Conservation (phyloP, 306 rosid genomes). For the Fragaria nilgerrensis region DNA sequence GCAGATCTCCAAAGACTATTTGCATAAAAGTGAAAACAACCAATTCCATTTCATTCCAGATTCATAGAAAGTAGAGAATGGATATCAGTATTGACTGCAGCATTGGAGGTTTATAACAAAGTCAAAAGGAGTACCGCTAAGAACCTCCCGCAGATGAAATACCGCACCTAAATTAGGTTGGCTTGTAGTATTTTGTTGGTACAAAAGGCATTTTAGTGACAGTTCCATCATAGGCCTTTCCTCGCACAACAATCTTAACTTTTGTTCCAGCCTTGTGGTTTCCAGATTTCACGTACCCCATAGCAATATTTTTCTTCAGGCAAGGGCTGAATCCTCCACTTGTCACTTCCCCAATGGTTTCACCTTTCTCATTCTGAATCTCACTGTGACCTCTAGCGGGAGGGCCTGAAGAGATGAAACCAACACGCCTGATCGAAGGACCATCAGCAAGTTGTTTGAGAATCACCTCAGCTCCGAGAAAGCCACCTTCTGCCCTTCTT, state of each 20-base stretch:
- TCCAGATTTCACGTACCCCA: constrained; percentile 98
- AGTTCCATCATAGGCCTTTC: constrained; percentile 83
- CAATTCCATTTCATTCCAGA: constrained; percentile 21
- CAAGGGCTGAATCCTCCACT: constrained; percentile 99
- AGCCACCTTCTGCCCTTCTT: constrained; percentile 97
- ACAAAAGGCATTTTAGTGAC: constrained; percentile 97
- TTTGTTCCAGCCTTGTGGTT: constrained; percentile 93
- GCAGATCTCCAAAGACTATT: neutral
- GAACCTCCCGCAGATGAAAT: constrained; percentile 23
- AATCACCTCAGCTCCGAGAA: constrained; percentile 84
- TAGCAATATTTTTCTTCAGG: constrained; percentile 92
- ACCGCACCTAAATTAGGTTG: constrained; percentile 42
- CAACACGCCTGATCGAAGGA: constrained; percentile 82
- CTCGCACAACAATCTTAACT: constrained; percentile 79
- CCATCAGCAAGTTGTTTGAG: constrained; percentile 81
- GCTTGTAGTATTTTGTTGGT: constrained; percentile 95
- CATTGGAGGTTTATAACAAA: constrained; percentile 33
- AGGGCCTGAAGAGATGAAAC: constrained; percentile 87
- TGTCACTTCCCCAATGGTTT: constrained; percentile 84
- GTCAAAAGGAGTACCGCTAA: constrained; percentile 19
- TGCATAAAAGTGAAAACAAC: constrained; percentile 1
- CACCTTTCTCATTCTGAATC: constrained; percentile 79
- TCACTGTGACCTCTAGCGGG: constrained; percentile 97
- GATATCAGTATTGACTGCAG: constrained; percentile 36
- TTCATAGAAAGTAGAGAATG: constrained; percentile 25